Evolutionary conservation across 768 basidiomycete genomes (phyloP).

Genomic region (Mycena venus): DNA sequence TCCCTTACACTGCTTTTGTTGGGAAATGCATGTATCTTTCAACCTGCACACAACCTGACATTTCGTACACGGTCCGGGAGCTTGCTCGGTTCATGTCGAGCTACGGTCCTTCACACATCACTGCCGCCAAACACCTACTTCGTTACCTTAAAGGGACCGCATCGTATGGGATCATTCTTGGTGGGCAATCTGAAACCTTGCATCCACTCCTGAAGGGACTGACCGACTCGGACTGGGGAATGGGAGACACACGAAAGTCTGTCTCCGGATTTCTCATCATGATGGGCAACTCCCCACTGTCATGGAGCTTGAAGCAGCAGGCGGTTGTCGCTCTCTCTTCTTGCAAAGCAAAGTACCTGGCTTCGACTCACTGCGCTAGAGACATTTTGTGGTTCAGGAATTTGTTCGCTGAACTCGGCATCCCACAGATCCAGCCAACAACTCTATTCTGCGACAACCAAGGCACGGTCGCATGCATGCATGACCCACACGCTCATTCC

Average conservation of each 20-base stretch:
- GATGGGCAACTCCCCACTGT: conserved; percentile 39
- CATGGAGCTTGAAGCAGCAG: conserved; percentile 50
- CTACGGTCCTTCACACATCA: conserved; percentile 18
- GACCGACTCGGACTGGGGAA: conserved; percentile 33
- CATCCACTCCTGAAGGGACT: conserved; percentile 22
- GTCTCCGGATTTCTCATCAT: conserved; percentile 48
- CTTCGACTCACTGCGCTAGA: conserved; percentile 19
- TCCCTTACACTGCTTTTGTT: conserved; percentile 23
- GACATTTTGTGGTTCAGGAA: conserved; percentile 19
- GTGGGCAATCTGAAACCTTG: neutral
- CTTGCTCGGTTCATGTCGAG: conserved; percentile 23
- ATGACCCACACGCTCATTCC: conserved; percentile 42
- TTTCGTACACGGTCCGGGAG: conserved; percentile 11
- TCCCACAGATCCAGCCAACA: conserved; percentile 7
- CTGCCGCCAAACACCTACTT: conserved; percentile 31
- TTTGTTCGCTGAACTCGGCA: conserved; percentile 36
- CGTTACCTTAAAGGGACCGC: conserved; percentile 21
- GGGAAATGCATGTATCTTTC: conserved; percentile 37
- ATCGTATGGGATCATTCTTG: conserved; percentile 8
- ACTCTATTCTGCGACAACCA: conserved; percentile 34
- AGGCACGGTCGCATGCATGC: conserved; percentile 29
- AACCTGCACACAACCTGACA: conserved; percentile 6
- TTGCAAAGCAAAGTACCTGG: conserved; percentile 43
- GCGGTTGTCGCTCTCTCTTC: conserved; percentile 49
- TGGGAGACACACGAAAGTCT: conserved; percentile 34